These are phyloP conservation scores for Terfezia boudieri DNA, from an alignment of 495 filamentous ascomycete species.

Conservation along the genomic window DNA sequence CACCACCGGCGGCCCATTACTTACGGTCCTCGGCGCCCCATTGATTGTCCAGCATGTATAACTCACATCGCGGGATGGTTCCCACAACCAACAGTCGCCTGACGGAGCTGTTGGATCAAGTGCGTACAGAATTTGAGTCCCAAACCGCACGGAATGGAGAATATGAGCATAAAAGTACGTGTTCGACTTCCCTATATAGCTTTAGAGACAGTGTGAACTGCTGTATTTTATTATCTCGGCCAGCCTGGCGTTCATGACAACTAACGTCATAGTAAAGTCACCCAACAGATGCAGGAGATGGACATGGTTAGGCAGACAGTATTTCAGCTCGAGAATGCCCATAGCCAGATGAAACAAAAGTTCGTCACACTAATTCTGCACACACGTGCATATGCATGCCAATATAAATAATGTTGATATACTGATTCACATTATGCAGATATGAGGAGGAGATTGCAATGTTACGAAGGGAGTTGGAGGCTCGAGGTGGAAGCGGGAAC, in stretches of 20 bases:
- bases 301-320: constrained; percentile 79
- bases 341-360: constrained; percentile 74
- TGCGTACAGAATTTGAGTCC: constrained; percentile 73
- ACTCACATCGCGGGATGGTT: constrained; percentile 65
- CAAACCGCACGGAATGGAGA: constrained; percentile 53
- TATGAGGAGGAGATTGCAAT: constrained; percentile 81
- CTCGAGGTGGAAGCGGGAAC: constrained; percentile 49
- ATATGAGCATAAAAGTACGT: constrained; percentile 79
- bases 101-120: constrained; percentile 72
- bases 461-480: constrained; percentile 72
- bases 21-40: not conserved
- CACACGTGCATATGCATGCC: too few relatives aligned
- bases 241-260: too few relatives aligned
- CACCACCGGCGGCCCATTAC: too few relatives aligned
- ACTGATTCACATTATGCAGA: constrained; percentile 23
- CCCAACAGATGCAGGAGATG: constrained; percentile 74
- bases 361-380: constrained; percentile 24
- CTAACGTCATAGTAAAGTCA: constrained; percentile 31
- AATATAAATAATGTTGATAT: too few relatives aligned
- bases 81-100: constrained; percentile 52
- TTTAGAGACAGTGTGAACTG: too few relatives aligned
- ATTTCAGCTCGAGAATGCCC: constrained; percentile 68
- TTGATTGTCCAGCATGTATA: constrained; percentile 53
- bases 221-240: too few relatives aligned
- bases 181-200: not conserved